phyloP scores from a whole-genome alignment of 345 rosid species.

The Hibiscus tridactylites region DNA sequence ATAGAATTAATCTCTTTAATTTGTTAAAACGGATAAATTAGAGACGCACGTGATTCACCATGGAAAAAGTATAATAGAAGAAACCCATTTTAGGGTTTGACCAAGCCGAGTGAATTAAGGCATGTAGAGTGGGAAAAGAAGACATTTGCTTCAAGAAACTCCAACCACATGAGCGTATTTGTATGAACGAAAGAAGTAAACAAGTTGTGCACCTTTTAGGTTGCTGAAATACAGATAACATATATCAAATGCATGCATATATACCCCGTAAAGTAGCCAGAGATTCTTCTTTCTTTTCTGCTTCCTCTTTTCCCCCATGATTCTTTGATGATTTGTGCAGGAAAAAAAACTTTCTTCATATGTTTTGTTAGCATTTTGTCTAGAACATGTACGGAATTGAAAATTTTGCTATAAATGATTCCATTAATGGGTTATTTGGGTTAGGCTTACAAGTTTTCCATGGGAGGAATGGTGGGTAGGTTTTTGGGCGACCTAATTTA shows the following conservation, averaged over 20 bases:
- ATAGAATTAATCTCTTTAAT: no score
- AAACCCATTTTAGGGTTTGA: background rate
- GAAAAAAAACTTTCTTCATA: background rate
- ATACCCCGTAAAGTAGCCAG: background rate
- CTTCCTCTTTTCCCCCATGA: background rate
- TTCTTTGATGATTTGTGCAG: background rate
- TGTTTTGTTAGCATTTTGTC: background rate
- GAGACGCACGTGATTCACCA: no score
- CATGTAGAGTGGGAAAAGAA: background rate
- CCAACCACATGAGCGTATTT: background rate
- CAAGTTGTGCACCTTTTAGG: background rate
- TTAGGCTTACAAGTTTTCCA: background rate
- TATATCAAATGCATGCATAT: background rate
- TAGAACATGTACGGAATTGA: background rate
- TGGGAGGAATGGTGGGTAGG: background rate
- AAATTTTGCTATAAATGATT: background rate
- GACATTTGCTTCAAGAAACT: background rate
- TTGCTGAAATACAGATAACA: background rate
- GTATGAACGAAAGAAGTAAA: background rate
- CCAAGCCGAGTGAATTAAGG: background rate
- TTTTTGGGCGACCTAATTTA: no score
- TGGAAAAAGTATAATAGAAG: background rate
- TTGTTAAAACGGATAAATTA: no score
- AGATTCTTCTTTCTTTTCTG: background rate
- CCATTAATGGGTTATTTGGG: background rate